phyloP scores from a whole-genome alignment of 2,329 filamentous ascomycete species.

The Colletotrichum sp. region DNA sequence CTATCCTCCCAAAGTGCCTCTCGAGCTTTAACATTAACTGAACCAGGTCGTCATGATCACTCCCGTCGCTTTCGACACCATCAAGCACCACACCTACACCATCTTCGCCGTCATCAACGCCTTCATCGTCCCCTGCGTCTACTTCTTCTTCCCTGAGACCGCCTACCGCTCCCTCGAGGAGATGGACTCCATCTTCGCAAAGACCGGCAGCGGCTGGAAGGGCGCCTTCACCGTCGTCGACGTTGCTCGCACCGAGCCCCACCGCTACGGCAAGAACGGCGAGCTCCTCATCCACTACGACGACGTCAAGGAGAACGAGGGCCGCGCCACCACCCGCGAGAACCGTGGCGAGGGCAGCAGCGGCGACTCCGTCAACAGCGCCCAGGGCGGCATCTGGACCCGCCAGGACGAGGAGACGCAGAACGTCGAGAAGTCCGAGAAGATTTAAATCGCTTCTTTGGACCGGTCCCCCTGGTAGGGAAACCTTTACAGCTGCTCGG shows the following conservation, averaged over 20 bases:
- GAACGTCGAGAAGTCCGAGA: slow-evolving; percentile 14
- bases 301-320: slow-evolving; percentile 42
- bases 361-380: slow-evolving; percentile 8
- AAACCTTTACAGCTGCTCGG: neutral
- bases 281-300: slow-evolving; percentile 57
- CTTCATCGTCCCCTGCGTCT: slow-evolving; percentile 61
- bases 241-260: slow-evolving; percentile 51
- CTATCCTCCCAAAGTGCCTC: neutral
- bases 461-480: neutral
- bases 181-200: slow-evolving; percentile 69
- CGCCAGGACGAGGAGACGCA: slow-evolving; percentile 20
- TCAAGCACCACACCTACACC: slow-evolving; percentile 65
- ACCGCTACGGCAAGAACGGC: slow-evolving; percentile 63
- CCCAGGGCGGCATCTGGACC: slow-evolving; percentile 5
- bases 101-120: slow-evolving; percentile 72
- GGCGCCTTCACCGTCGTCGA: slow-evolving; percentile 44
- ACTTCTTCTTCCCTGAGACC: slow-evolving; percentile 71
- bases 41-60: slow-evolving; percentile 66
- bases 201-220: slow-evolving; percentile 40
- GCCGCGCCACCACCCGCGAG: slow-evolving; percentile 17
- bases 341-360: slow-evolving; percentile 15
- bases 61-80: slow-evolving; percentile 61
- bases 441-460: neutral
- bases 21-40: neutral
- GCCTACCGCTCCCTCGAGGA: slow-evolving; percentile 68